Evolutionary conservation across 2,329 filamentous ascomycete genomes (phyloP).

Genomic region (Ascochyta viciae-villosae): DNA sequence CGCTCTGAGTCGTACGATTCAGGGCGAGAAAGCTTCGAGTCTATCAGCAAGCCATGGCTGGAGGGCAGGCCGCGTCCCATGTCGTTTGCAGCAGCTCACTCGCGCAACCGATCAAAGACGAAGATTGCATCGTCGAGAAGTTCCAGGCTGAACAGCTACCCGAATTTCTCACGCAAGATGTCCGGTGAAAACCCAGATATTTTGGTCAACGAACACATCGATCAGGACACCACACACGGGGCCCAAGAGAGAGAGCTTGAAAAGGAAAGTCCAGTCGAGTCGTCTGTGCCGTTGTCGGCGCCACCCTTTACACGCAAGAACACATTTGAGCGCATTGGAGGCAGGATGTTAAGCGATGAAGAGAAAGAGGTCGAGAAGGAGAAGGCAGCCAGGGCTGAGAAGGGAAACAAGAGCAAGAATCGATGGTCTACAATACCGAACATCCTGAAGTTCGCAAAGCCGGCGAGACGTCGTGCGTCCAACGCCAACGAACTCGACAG

Average conservation of each 20-base stretch:
- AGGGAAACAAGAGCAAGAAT: constrained; percentile 22
- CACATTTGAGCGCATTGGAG: constrained; percentile 7
- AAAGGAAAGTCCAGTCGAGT: constrained; percentile 21
- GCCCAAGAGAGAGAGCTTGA: constrained; percentile 20
- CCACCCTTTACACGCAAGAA: constrained; percentile 16
- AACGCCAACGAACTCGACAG: constrained; percentile 16
- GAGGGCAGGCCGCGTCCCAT: constrained; percentile 31
- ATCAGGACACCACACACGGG: constrained; percentile 29
- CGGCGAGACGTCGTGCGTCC: constrained; percentile 11
- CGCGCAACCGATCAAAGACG: constrained; percentile 32
- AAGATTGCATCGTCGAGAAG: constrained; percentile 42
- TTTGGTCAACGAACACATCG: constrained; percentile 28
- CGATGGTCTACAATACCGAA: constrained; percentile 37
- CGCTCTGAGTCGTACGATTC: constrained; percentile 15
- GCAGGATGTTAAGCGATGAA: constrained; percentile 17
- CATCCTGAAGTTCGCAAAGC: constrained; percentile 28
- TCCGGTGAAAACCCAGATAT: constrained; percentile 26
- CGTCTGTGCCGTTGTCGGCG: constrained; percentile 27
- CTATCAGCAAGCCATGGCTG: constrained; percentile 26
- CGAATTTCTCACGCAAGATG: constrained; percentile 33
- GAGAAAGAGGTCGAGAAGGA: constrained; percentile 19
- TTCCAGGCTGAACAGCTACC: constrained; percentile 32
- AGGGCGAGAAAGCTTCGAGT: constrained; percentile 18
- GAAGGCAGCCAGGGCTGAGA: constrained; percentile 25
- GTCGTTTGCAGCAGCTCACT: constrained; percentile 35